Evolutionary conservation across 1,284 basidiomycete genomes (phyloP), one percentile per base, ranked within the genome.

Genomic region (Microbotryum saponariae): DNA sequence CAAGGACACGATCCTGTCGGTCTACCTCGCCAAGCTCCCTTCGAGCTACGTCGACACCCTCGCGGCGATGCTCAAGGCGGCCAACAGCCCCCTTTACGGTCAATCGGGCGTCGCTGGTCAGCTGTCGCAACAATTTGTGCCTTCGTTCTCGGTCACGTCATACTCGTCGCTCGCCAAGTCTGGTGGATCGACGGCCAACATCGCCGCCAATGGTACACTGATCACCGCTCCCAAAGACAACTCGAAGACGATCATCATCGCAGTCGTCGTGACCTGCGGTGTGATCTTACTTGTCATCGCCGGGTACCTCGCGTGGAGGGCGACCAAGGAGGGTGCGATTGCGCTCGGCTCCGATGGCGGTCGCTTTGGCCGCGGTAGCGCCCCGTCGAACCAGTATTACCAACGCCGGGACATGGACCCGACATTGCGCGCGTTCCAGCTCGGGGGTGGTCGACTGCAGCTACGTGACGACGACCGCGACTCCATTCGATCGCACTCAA

Each of bases 221-320:
- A 37, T n/a, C 29, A 42, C 60, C 7, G 33, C 54, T 4, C 6
- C 48, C 7, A 25, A 25, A 16, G 47, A 48, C 54, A 68, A 68
- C 50, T 49, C 49, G 44, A 67, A 65, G 54, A 69, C 45, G 44
- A 67, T 69, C 59, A 62, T 69, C 58, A 69, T 69, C 50, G 68
- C 59, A 27, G 66, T 67, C 50, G 68, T 69, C 52, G 65, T 67
- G 31, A 51, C 58, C 25, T 54, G 66, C 27, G 68, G 65, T 7
- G 59, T 61, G n/a, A 10, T 67, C 53, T 42, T 69, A 25, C 59
- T 69, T 53, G 56, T 57, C 31, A 51, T 67, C 29, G 65, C 65
- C 6, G 68, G 33, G 6, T 69, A 65, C 59, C 33, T 63, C 23
- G 68, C 68, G 1, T 65, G 62, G 63, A 54, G 68, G 16, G 65